A percentile compares a stretch with the other conserved stretches of the same genome.
These are phyloP conservation scores for Ustilago bromivora DNA, from an alignment of 1,284 basidiomycete genomes.

Conservation along the genomic window DNA sequence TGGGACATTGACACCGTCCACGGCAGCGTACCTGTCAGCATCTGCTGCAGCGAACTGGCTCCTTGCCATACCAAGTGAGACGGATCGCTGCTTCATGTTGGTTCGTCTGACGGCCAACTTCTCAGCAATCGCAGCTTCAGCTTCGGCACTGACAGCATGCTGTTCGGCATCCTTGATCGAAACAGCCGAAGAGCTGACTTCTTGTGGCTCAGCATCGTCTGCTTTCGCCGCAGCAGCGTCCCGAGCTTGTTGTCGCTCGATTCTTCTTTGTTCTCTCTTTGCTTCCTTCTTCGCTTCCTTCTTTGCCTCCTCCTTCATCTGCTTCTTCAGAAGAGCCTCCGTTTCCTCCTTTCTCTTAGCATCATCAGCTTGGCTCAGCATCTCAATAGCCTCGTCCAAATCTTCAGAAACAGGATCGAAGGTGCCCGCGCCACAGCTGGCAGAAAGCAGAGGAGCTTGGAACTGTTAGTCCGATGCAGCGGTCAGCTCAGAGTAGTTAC, in stretches of 20 bases:
- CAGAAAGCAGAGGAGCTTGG: constrained; percentile 36
- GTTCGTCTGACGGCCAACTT: constrained; percentile 14
- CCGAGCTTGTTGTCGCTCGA: constrained; percentile 20
- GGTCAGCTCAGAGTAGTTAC: constrained; percentile 48
- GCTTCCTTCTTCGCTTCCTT: constrained; percentile 28
- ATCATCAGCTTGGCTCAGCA: not conserved
- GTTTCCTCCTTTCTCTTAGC: constrained; percentile 11
- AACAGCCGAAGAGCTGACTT: not conserved
- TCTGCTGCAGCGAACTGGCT: constrained; percentile 11
- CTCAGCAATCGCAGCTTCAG: constrained; percentile 1
- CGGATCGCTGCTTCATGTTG: constrained; percentile 33
- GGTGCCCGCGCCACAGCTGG: constrained; percentile 18
- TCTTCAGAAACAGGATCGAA: constrained; percentile 11
- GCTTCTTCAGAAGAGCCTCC: constrained; percentile 19
- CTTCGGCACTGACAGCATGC: constrained; percentile 3
- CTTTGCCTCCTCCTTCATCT: constrained; percentile 20
- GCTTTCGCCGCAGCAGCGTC: not conserved
- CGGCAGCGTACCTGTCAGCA: not conserved
- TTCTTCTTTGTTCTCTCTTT: constrained; percentile 24
- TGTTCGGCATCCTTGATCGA: not conserved
- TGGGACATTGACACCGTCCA: constrained; percentile 5
- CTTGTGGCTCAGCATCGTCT: not conserved
- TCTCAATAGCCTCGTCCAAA: constrained; percentile 5
- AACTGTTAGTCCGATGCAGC: constrained; percentile 46
- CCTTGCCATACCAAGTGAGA: constrained; percentile 31